Evolutionary conservation across 2,329 filamentous ascomycete species (phyloP), one percentile per base, ranked within the genome.

Genomic region (Fusarium sp.): DNA sequence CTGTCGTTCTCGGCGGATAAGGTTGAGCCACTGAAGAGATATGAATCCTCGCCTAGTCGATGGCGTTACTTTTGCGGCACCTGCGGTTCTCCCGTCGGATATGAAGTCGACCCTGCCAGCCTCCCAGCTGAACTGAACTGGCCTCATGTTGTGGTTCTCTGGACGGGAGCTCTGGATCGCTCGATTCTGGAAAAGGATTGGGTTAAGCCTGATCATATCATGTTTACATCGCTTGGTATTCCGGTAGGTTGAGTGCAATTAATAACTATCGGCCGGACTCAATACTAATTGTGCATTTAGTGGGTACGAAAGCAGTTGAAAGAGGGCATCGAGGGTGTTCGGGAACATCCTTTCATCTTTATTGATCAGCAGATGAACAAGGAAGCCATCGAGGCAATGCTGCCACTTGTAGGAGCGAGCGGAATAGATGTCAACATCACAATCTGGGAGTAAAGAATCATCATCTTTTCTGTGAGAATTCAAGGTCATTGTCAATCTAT

Each of bases 131-230:
- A 41, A 41, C 51, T 54, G 15, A 43, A 54, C 51, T 54, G 51
- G 51, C 51, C 51, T 34, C 51, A 43, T 41, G 37, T 54, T 12
- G 50, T 53, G 23, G 15, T 41, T 40, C 23, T 54, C 37, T 54
- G 37, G 37, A 43, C 51, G 13, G 51, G 51, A 6, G 37, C 51
- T 15, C 9, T 54, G 37, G 51, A 54, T 7, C 51, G 51, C 12
- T 43, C 28, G n/a, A 8, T 54, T 31, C 51, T 54, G 8, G 51
- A 43, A n/a, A 28, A 54, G 11, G 37, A 54, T 37, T 43, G 51
- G 37, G 51, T 43, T 34, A 23, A 27, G n/a, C 37, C 51, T 34
- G 28, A 54, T 12, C 37, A 54, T 16, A 36, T 54, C n/a, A 54
- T 54, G 37, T 34, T 43, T 18, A 54, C 27, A 7, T 54, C 37